Evolutionary conservation across 2,329 filamentous ascomycete genomes (phyloP), one percentile per base, ranked within the genome.

Genomic region (Epichloe hybrida): DNA sequence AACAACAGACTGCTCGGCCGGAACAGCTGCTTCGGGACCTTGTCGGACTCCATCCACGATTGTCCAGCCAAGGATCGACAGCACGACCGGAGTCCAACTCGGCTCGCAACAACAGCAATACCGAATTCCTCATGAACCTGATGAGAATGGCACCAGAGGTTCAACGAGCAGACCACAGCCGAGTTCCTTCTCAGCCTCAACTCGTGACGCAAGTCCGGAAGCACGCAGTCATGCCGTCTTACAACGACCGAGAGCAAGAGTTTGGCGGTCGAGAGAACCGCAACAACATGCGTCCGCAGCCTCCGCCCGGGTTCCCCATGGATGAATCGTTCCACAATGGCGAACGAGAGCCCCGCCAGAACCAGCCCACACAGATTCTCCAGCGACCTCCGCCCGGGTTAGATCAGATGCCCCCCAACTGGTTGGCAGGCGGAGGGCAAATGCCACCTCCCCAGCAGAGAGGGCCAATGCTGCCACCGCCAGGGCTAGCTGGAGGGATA

Each of bases 111-210:
- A 82, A 77, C 62, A 79, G 74, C 58, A 86, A 91, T 58, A 80
- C 84, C n/a, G 86, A 94, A 56, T 90, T 93, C 63, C 71, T 95
- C 46, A 86, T 95, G 67, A 86, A 83, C 54, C 75, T 95, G 34
- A 93, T 95, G 86, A 73, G 75, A 52, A 69, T 68, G 38, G 62
- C 62, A 1, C 69, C 74, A 0, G 76, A 80, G 27, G 64, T 68
- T 5, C 73, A 74, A 39, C 68, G 72, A 54, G 69, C 70, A 37
- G 79, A 81, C 49, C 76, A 77, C 51, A 61, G 46, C n/a, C 50
- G 52, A 21, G 53, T 49, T 23, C 50, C 48, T 42, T 48, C 47
- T 9, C 56, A 55, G 21, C 50, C 52, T 5, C 57, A 51, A 34
- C 52, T 50, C 12, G 51, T 23, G 31, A 27, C 54, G 38, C 56